Evolutionary conservation across 1,284 basidiomycete species (phyloP), one percentile per base, ranked within the genome.

Genomic region (Cutaneotrichosporon mucoides): DNA sequence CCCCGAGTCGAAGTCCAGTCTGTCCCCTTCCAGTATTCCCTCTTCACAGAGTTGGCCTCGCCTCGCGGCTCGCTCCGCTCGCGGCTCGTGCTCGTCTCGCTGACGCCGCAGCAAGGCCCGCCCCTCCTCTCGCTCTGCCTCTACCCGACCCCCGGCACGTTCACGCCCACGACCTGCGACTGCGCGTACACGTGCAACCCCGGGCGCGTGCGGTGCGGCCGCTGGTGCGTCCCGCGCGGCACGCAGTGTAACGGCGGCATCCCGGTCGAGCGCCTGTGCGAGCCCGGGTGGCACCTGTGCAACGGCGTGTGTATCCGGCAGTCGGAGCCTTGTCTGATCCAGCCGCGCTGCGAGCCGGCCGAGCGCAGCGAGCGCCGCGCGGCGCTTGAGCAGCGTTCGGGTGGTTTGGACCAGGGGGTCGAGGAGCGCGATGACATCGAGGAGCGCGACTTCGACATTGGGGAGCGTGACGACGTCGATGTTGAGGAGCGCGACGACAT

Each of bases 181-280:
- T 48, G 47, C 34, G 34, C 4, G 11, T 48, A 35, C 35, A n/a
- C 6, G n/a, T 48, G 47, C 11, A 37, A 13, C 13, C 8, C 12
- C 4, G 34, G 34, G 34, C 36, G 33, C 12, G 34, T n/a, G 10
- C 34, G 34, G 34, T 48, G 47, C n/a, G 47, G 47, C 34, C 47
- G 47, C 47, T n/a, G n/a, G 11, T 48, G 47, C 47, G 47, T 48
- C 47, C 33, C 8, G 34, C 34, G 12, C 6, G 47, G 47, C 47
- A 48, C 47, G 12, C 47, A 48, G 47, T 48, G 47, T 34, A 48
- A 48, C 47, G 47, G 47, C 47, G 47, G 47, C 47, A 12, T 48
- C 10, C 47, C 47, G 33, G 34, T 48, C 35, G 47, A 48, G 47
- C 35, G 34, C 47, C 13, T 36, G 10, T 48, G 47, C 47, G 7